Base-by-base conservation (phyloP, 1,284 basidiomycete species). In the Tilletia indica region DNA sequence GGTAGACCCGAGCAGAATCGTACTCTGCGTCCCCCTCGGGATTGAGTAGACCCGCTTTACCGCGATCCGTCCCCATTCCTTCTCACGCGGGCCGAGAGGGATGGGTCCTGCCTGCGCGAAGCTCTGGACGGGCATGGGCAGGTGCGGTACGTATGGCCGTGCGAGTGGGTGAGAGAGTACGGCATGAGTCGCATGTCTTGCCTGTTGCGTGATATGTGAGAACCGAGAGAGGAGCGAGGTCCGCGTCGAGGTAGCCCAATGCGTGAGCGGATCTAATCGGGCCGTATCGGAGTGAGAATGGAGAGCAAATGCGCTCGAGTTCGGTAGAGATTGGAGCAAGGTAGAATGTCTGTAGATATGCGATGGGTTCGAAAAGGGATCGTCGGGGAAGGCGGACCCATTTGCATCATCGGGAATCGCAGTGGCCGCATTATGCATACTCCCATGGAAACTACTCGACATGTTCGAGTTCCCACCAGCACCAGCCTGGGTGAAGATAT, bases 1-100 rank as follows among this genome's bases (percentile, higher is more conserved):
- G 89, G 83, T 98, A 99, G 4, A 99, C 93, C 2, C 96, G 87
- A 0, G 97, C 96, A 71, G 92, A 92, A 85, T 99, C 97, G 83
- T 96, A 99, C 68, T 82, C 77, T 47, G 74, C 78, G 12, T 64
- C 61, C 34, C 45, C 72, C 74, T 5, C 77, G 76, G 61, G 61
- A 38, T 42, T 38, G 9, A 64, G 34, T 11, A 25, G 3, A n/a
- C 71, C 71, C 36, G 74, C 74, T 49, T 75, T 72, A 66, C 75
- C 47, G 73, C 73, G 19, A 79, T 75, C 56, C 70, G 58, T 21
- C 69, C 76, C 78, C 78, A 81, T 42, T 77, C 77, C 8, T 76
- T 74, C 39, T 79, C 78, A 54, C 72, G 75, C 14, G 80, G 80
- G 1, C 77, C 77, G 9, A 78, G 67, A 0, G 77, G 81, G 2